Conservation (phyloP, 2,329 filamentous ascomycete genomes). For the Chaetomiaceae sp. region DNA sequence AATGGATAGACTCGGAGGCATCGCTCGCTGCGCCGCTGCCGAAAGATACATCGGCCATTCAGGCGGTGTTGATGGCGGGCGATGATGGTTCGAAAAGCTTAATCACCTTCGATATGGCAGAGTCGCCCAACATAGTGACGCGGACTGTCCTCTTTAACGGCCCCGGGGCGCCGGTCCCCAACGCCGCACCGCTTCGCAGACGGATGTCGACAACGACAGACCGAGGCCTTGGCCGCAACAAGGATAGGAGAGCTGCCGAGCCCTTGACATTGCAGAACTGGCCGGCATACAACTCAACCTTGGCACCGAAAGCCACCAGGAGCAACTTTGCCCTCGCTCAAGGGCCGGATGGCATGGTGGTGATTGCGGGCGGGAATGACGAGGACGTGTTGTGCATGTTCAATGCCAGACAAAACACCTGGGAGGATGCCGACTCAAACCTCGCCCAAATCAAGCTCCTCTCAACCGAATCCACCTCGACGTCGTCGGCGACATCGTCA, state of each 20-base stretch:
- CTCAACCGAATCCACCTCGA: constrained; percentile 31
- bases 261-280: constrained; percentile 59
- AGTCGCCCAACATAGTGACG: constrained; percentile 69
- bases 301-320: constrained; percentile 62
- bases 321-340: constrained; percentile 69
- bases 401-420: constrained; percentile 67
- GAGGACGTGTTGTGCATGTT: constrained; percentile 72
- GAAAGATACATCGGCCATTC: constrained; percentile 52
- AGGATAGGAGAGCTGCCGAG: constrained; percentile 32
- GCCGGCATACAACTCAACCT: constrained; percentile 72
- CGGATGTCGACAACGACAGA: constrained; percentile 29
- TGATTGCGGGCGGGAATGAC: constrained; percentile 71
- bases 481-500: constrained; percentile 24
- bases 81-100: constrained; percentile 74
- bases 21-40: constrained; percentile 57
- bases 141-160: constrained; percentile 63
- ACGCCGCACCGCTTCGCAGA: constrained; percentile 42
- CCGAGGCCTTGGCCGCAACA: constrained; percentile 25
- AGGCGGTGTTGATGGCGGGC: constrained; percentile 63
- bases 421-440: constrained; percentile 66
- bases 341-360: constrained; percentile 60
- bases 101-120: constrained; percentile 70
- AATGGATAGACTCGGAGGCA: constrained; percentile 65
- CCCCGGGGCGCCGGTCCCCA: constrained; percentile 50
- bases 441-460: constrained; percentile 49